Evolutionary conservation across 2,329 filamentous ascomycete species (phyloP).

Genomic region (Pseudogymnoascus sp.): DNA sequence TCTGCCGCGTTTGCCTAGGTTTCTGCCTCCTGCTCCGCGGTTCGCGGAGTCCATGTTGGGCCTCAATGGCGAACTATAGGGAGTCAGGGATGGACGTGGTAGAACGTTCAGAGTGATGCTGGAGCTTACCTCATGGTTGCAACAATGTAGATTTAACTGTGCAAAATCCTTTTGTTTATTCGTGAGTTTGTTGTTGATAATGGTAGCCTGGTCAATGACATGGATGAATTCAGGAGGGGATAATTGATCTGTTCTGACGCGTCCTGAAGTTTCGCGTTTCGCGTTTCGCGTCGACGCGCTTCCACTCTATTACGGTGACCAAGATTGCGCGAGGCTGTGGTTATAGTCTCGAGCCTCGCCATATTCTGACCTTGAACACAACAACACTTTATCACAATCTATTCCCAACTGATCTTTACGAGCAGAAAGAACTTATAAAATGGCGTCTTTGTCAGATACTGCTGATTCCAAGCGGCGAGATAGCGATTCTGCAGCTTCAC

Average conservation of each 20-base stretch:
- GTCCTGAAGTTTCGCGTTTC: conserved; percentile 3
- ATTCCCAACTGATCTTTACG: neutral
- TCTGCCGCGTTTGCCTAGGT: conserved; percentile 55
- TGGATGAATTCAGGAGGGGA: conserved; percentile 7
- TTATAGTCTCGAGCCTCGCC: neutral
- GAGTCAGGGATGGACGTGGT: conserved; percentile 11
- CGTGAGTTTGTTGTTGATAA: conserved; percentile 4
- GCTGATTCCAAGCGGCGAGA: neutral
- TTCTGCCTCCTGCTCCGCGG: conserved; percentile 49
- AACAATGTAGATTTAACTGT: neutral
- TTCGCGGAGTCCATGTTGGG: conserved; percentile 78
- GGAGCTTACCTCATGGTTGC: conserved; percentile 29
- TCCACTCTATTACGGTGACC: conserved; percentile 11
- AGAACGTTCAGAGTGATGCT: conserved; percentile 4
- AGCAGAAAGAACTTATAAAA: neutral
- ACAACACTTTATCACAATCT: neutral
- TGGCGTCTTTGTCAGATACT: neutral
- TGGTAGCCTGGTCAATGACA: conserved; percentile 5
- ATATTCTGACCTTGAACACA: neutral
- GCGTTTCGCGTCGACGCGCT: neutral
- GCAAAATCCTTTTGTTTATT: neutral
- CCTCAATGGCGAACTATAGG: conserved; percentile 68
- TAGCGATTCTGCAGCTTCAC: conserved; percentile 30
- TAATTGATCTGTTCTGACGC: conserved; percentile 6
- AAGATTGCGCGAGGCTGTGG: conserved; percentile 5